phyloP scores from a whole-genome alignment of 495 filamentous ascomycete species.

The Cetradonia linearis region DNA sequence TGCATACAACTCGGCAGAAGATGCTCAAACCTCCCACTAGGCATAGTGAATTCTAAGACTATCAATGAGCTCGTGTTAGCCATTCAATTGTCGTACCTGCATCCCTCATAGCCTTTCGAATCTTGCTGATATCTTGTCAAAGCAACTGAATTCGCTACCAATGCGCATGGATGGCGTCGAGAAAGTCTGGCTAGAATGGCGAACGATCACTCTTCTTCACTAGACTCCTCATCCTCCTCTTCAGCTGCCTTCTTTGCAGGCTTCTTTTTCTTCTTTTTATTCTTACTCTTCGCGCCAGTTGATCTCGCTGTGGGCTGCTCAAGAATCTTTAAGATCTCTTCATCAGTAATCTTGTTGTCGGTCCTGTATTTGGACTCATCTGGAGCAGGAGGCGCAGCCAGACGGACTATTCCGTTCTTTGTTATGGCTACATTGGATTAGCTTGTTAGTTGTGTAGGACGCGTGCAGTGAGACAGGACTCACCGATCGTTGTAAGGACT shows the following conservation, averaged over 20 bases:
- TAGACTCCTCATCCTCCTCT: conserved; percentile 42
- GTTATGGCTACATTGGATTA: conserved; percentile 64
- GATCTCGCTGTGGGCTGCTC: conserved; percentile 72
- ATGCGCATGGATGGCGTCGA: neutral
- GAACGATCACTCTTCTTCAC: conserved; percentile 45
- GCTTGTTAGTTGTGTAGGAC: conserved; percentile 2
- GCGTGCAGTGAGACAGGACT: conserved; percentile 29
- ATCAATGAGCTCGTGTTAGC: neutral
- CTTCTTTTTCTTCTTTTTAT: conserved; percentile 90
- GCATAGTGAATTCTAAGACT: neutral
- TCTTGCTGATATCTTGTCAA: neutral
- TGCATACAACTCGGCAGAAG: neutral
- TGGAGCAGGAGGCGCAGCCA: conserved; percentile 60
- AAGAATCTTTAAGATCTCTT: conserved; percentile 87
- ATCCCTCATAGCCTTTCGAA: neutral
- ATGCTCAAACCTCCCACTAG: neutral
- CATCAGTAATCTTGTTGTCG: conserved; percentile 95
- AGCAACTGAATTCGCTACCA: neutral
- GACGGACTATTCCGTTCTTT: conserved; percentile 85
- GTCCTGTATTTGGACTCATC: conserved; percentile 75
- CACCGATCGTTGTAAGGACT: conserved; percentile 85
- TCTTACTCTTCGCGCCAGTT: conserved; percentile 62
- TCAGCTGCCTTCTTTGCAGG: conserved; percentile 53
- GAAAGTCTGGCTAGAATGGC: no score
- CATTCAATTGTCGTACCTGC: neutral